Conservation (phyloP, 2,329 filamentous ascomycete genomes). For the Fusarium miscanthi region DNA sequence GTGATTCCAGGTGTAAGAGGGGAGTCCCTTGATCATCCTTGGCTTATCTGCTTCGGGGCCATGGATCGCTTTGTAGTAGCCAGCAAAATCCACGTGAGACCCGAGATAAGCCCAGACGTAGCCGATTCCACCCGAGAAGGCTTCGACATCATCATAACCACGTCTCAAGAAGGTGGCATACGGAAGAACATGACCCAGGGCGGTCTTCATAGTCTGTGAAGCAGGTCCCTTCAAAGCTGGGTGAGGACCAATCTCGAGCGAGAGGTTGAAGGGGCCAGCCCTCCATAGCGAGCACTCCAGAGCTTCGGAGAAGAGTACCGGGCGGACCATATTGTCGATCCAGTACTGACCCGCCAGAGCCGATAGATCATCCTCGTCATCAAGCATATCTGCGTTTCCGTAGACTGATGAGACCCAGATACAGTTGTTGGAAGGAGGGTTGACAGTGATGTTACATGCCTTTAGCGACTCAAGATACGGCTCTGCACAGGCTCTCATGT, state of each 20-base stretch:
- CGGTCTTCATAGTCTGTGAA: not conserved
- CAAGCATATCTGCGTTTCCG: not conserved
- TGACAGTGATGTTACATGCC: not conserved
- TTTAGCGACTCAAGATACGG: not conserved
- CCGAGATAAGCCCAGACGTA: not conserved
- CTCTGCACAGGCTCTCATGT: conserved; percentile 1
- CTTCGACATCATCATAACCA: not conserved
- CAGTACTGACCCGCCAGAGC: not conserved
- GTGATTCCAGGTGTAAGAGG: not conserved
- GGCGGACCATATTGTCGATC: conserved; percentile 1
- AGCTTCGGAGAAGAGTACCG: not conserved
- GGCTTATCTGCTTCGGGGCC: not conserved
- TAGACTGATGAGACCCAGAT: conserved; percentile 5
- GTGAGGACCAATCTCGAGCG: not conserved
- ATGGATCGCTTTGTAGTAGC: not conserved
- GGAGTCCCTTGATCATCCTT: not conserved
- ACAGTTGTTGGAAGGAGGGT: not conserved
- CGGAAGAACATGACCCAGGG: not conserved
- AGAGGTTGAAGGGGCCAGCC: not conserved
- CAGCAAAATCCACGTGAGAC: not conserved
- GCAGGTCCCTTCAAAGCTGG: not conserved
- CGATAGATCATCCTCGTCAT: not conserved
- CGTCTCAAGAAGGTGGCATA: not conserved
- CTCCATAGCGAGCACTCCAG: not conserved
- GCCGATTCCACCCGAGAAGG: not conserved